A percentile compares a stretch with the other conserved stretches of the same genome.
Conservation (phyloP, 805 yeast genomes). For the Nakazawaea ishiwadae region DNA sequence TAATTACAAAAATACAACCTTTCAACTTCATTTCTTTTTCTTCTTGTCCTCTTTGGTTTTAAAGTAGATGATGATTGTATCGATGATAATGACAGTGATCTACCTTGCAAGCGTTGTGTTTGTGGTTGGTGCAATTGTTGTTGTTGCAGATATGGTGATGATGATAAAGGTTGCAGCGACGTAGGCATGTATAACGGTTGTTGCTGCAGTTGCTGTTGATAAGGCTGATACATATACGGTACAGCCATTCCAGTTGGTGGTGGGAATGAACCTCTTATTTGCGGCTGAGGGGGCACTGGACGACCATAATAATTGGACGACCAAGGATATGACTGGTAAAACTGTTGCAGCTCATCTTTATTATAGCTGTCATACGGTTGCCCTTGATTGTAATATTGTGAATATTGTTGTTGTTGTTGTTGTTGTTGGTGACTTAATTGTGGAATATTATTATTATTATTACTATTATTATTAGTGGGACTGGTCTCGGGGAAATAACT, state of each 20-base stretch:
- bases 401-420: no score
- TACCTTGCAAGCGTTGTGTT: not conserved
- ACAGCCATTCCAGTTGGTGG: not conserved
- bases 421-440: no score
- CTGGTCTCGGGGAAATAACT: no score
- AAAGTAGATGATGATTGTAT: not conserved
- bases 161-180: not conserved
- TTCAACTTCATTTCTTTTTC: conserved; percentile 43
- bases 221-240: not conserved
- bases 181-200: not conserved
- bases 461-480: no score
- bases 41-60: conserved; percentile 32
- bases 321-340: no score
- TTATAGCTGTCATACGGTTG: no score
- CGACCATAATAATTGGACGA: no score
- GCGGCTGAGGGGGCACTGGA: no score
- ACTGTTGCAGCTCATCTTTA: no score
- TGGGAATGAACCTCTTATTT: no score
- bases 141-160: not conserved
- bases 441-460: no score
- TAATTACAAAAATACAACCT: conserved; percentile 40
- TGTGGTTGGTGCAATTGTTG: not conserved
- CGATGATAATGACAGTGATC: not conserved
- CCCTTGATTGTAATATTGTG: no score
- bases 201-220: conserved; percentile 4